Evolutionary conservation across 2,329 filamentous ascomycete species (phyloP).

Genomic region (Alternaria triticina): DNA sequence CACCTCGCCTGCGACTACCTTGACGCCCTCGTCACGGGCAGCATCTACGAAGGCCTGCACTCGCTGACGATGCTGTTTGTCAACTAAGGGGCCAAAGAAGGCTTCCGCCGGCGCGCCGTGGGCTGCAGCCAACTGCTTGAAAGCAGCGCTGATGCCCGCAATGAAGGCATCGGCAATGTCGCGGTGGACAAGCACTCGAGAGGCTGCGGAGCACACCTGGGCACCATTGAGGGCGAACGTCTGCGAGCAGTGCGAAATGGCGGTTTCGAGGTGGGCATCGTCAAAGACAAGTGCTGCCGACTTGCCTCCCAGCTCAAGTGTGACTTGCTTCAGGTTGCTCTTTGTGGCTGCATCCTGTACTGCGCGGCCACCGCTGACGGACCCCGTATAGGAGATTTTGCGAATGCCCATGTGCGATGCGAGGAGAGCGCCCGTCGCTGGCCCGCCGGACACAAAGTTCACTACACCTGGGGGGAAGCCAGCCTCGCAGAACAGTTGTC

Average conservation of each 20-base stretch:
- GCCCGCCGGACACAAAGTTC: slow-evolving; percentile 43
- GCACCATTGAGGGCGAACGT: slow-evolving; percentile 2
- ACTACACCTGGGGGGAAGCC: slow-evolving; percentile 51
- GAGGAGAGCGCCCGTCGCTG: slow-evolving; percentile 43
- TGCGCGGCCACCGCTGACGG: slow-evolving; percentile 45
- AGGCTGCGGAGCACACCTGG: slow-evolving; percentile 2
- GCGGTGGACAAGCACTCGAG: background rate
- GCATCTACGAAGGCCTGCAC: background rate
- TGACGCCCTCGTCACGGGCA: slow-evolving; percentile 15
- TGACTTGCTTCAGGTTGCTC: slow-evolving; percentile 49
- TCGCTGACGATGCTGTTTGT: background rate
- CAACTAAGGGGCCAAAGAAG: background rate
- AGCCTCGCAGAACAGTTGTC: slow-evolving; percentile 40
- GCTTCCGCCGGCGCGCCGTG: background rate
- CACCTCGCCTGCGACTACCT: slow-evolving; percentile 15
- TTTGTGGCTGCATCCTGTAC: slow-evolving; percentile 50
- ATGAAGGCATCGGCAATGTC: background rate
- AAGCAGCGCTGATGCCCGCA: background rate
- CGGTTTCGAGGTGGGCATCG: slow-evolving; percentile 57
- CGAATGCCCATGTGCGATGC: slow-evolving; percentile 51
- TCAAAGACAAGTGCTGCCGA: slow-evolving; percentile 55
- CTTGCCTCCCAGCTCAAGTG: slow-evolving; percentile 58
- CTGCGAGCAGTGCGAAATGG: slow-evolving; percentile 25
- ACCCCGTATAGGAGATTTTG: slow-evolving; percentile 54
- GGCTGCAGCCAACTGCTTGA: background rate